Percentiles rank a stretch among this genome's conserved stretches.
These are phyloP conservation scores for Grosmannia clavigera DNA, from an alignment of 2,329 filamentous ascomycete genomes.

Conservation along the genomic window DNA sequence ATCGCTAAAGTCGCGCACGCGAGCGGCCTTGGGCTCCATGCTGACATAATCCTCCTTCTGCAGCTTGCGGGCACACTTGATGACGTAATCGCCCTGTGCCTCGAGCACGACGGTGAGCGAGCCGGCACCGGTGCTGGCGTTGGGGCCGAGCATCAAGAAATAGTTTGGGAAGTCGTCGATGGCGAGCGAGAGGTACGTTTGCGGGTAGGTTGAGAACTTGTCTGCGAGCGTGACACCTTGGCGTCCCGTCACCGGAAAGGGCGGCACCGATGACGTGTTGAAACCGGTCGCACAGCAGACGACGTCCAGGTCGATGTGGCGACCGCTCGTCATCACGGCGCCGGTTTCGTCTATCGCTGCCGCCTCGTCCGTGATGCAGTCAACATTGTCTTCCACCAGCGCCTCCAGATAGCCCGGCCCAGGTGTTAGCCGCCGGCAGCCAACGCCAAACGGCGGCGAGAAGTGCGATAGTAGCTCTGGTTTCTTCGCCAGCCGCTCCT, in stretches of 20 bases:
- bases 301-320: slow-evolving; percentile 16
- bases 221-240: slow-evolving; percentile 10
- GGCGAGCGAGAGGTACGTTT: slow-evolving; percentile 6
- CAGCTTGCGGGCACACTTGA: slow-evolving; percentile 1
- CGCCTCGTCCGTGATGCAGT: slow-evolving; percentile 25
- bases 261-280: slow-evolving; percentile 18
- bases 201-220: slow-evolving; percentile 19
- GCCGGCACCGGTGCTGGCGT: slow-evolving; percentile 7
- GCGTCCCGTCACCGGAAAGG: slow-evolving; percentile 18
- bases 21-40: slow-evolving; percentile 6
- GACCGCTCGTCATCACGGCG: slow-evolving; percentile 17
- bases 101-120: slow-evolving; percentile 5
- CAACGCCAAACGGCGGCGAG: slow-evolving; percentile 14
- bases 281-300: slow-evolving; percentile 28
- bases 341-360: slow-evolving; percentile 19
- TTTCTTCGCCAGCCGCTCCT: neutral
- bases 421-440: slow-evolving; percentile 30
- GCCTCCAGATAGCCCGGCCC: slow-evolving; percentile 15
- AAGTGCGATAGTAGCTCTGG: neutral
- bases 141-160: slow-evolving; percentile 7
- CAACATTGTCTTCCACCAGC: slow-evolving; percentile 23
- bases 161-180: slow-evolving; percentile 8
- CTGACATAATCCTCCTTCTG: slow-evolving; percentile 1
- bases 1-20: slow-evolving; percentile 15
- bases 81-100: slow-evolving; percentile 5